Base-by-base conservation (phyloP, 2,329 filamentous ascomycete genomes). In the Claviceps sp. region DNA sequence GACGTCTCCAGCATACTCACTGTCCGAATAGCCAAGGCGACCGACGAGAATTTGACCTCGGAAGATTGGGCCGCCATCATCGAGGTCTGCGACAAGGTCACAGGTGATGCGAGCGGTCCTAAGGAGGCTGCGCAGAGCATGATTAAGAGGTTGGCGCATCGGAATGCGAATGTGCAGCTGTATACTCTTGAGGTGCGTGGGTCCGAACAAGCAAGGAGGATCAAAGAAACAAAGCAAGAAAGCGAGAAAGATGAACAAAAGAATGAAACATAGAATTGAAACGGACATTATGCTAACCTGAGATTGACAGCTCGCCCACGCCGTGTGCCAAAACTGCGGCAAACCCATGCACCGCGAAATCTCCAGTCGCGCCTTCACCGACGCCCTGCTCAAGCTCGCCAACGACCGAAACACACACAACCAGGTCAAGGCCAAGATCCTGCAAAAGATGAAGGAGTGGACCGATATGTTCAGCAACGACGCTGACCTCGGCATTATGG, bases 381-480 rank as follows among this genome's bases (percentile, higher is more conserved):
- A 98, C 65, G 88, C 91, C 54, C 75, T 98, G 47, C 76, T 97
- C 57, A 84, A 93, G 64, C 79, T 98, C 54, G 90, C 93, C 57
- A 88, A 84, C 71, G 93, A 98, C 69, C 81, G 90, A 70, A 98
- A 95, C 67, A 96, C 91, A 50, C 93, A 97, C 68, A 85, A 86
- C 65, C 88, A 95, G 68, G 93, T 98, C 65, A 97, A 97, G 71
- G 82, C 88, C 57, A 97, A 96, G 78, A 95, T 98, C 58, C 71
- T 97, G 54, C 91, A 97, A 74, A 83, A 90, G 59, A 97, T 97
- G 88, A 84, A 86, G 66, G 88, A 91, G 58, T 98, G 93, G 93
- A 83, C 86, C 53, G 87, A 93, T 62, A 95, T 96, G 87, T 97
- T 97, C 66, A 79, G 81, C 61, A 83, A 79, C 55, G 88, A 96